phyloP scores from a whole-genome alignment of 208 protist genomes.

The Leishmania braziliensis region DNA sequence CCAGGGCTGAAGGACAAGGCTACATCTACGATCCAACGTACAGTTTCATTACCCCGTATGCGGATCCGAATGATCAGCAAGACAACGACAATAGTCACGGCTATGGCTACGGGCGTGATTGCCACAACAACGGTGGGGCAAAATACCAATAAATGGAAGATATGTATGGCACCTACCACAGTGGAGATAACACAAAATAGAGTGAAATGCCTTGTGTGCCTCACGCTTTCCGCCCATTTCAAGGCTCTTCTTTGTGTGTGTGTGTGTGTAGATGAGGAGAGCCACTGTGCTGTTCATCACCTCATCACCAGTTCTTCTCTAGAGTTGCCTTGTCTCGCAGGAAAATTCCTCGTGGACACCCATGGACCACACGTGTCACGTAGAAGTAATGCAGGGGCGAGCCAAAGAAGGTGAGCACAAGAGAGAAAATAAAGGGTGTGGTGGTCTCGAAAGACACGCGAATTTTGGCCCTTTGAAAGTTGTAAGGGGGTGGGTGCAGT shows the following conservation, averaged over 20 bases:
- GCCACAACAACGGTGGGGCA: neutral
- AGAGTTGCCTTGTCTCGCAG: neutral
- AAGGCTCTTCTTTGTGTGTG: neutral
- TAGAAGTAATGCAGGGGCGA: neutral
- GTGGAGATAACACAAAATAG: neutral
- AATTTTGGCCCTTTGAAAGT: neutral
- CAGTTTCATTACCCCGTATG: neutral
- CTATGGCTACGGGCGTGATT: neutral
- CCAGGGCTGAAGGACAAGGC: neutral
- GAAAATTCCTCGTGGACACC: neutral
- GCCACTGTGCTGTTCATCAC: neutral
- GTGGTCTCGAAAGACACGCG: neutral
- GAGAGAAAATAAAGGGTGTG: neutral
- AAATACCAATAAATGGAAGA: neutral
- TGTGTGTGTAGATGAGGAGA: neutral
- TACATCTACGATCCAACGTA: conserved; percentile 18
- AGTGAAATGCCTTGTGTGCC: neutral
- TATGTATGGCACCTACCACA: conserved; percentile 10
- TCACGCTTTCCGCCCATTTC: neutral
- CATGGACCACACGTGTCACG: neutral
- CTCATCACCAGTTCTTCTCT: neutral
- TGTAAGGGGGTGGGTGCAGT: neutral
- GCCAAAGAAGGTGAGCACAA: neutral
- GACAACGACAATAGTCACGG: neutral
- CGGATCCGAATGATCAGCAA: no score